Percentiles rank a stretch among this genome's conserved stretches.
These are phyloP conservation scores for Bruguiera sexangula DNA, from an alignment of 345 rosid species.

Conservation along the genomic window DNA sequence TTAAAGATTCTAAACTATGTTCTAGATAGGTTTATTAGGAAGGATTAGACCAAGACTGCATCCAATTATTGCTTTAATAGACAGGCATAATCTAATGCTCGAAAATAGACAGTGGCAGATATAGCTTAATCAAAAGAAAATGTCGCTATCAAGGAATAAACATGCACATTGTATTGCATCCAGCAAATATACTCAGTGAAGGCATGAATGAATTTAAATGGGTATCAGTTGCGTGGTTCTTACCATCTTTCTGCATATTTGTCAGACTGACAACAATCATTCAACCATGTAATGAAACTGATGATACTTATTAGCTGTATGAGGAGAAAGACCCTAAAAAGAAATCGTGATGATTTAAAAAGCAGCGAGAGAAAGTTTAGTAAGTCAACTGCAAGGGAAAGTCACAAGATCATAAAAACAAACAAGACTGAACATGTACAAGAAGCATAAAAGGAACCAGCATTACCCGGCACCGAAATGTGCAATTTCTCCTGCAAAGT, in stretches of 20 bases:
- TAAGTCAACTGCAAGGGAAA: no score
- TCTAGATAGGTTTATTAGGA: no score
- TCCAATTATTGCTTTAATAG: no score
- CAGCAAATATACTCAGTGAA: no score
- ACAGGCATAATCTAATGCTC: no score
- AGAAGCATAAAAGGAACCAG: not conserved
- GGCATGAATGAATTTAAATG: not conserved
- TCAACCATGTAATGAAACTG: slow-evolving; percentile 86
- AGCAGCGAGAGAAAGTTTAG: not conserved
- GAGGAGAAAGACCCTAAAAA: slow-evolving; percentile 84
- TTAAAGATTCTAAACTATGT: no score
- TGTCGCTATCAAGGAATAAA: no score
- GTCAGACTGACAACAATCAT: slow-evolving; percentile 62
- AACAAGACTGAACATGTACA: not conserved
- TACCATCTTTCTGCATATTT: slow-evolving; percentile 73
- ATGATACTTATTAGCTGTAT: slow-evolving; percentile 88
- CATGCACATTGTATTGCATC: no score
- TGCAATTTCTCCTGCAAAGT: slow-evolving; percentile 75
- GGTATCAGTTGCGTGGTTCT: slow-evolving; percentile 10
- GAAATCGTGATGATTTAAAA: slow-evolving; percentile 9
- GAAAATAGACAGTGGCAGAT: no score
- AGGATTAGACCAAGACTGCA: no score
- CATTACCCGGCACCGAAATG: slow-evolving; percentile 98
- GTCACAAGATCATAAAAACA: not conserved
- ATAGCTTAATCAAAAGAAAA: no score